Percentiles rank a stretch among this genome's conserved stretches.
phyloP scores from a whole-genome alignment of 768 basidiomycete species.

The Phylloporus sp. region DNA sequence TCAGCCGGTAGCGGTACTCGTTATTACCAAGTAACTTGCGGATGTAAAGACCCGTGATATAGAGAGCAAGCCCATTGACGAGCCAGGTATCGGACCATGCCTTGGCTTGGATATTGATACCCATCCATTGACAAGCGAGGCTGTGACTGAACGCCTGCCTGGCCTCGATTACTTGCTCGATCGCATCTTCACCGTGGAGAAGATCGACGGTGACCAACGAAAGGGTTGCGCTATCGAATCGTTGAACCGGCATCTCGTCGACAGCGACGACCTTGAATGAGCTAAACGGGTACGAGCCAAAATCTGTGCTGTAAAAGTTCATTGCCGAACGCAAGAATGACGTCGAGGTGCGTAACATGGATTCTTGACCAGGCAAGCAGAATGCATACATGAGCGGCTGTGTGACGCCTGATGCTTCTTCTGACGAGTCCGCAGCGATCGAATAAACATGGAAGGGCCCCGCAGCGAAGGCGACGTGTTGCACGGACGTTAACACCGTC shows the following conservation, averaged over 20 bases:
- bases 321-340: conserved; percentile 82
- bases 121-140: conserved; percentile 93
- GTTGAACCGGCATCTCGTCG: conserved; percentile 75
- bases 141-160: conserved; percentile 82
- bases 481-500: conserved; percentile 82
- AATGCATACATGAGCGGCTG: conserved; percentile 86
- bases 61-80: conserved; percentile 88
- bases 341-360: conserved; percentile 62
- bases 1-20: conserved; percentile 91
- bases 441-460: conserved; percentile 85
- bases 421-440: conserved; percentile 58
- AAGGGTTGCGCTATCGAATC: conserved; percentile 82
- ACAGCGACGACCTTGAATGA: conserved; percentile 95
- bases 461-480: conserved; percentile 93
- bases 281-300: conserved; percentile 92
- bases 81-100: conserved; percentile 94
- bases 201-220: conserved; percentile 76
- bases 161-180: conserved; percentile 91
- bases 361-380: conserved; percentile 85
- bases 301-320: conserved; percentile 87
- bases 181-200: conserved; percentile 79
- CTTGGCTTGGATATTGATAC: conserved; percentile 93
- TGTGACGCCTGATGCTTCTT: conserved; percentile 56
- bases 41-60: conserved; percentile 85
- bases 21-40: conserved; percentile 89